Evolutionary conservation across 345 rosid species (phyloP), one percentile per base, ranked within the genome.

Genomic region (Hibiscus trionum): DNA sequence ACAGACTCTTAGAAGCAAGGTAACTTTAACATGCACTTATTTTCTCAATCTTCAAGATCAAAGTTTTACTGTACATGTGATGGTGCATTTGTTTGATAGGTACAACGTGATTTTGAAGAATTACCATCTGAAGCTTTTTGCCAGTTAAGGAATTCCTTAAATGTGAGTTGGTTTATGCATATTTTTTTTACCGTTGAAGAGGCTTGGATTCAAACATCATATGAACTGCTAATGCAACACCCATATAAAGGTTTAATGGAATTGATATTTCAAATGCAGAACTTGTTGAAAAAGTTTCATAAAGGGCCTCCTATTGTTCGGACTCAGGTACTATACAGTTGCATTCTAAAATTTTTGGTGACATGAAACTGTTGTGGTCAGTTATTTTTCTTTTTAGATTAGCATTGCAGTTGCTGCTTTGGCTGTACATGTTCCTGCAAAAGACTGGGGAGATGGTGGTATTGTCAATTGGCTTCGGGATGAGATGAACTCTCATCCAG

Each of bases 1-100:
- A 47, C 99, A 93, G 81, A 96, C 99, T n/a, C 99, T 96, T 73
- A 80, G 99, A 84, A 91, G 98, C 97, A 96, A 96, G 98, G 99
- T 96, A 92, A 74, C 27, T 66, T 83, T 29, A 1, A 52, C 49
- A n/a, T 76, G 27, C 39, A 19, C 71, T 72, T 19, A 12, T 31
- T 49, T 57, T 24, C n/a, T 73, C 31, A 11, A 21, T 64, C 26
- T 7, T 69, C 67, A 71, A 65, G 63, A 75, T 27, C 19, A 44
- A 19, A 49, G 7, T 71, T 52, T 64, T 70, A 63, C 68, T 33
- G 56, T 16, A 50, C 56, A 16, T 71, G 7, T 66, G 47, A 44
- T 14, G 61, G 24, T 69, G 61, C 63, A 72, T 71, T 39, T 76
- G 59, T 66, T 82, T 73, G 37, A 37, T 80, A 95, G 99, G 99